Base-by-base conservation (phyloP, 768 basidiomycete species). In the Russula brevipes region DNA sequence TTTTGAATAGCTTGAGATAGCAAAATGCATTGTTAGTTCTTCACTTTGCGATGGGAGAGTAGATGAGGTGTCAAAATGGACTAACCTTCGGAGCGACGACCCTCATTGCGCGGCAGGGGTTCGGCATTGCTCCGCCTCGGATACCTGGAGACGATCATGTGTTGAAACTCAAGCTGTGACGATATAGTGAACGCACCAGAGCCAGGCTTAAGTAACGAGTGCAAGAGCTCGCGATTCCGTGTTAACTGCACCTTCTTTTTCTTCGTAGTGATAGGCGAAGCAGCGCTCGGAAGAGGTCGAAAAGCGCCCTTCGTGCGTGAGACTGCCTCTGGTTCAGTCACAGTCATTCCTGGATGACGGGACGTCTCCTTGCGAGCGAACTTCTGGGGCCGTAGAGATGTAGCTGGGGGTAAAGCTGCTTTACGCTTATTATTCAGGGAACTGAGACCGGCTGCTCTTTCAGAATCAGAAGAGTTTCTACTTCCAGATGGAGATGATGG, bases 351-450 rank as follows among this genome's bases (percentile, higher is more conserved):
- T 12, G 53, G 63, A 50, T 8, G 33, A 39, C 46, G 53, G 11
- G 53, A 36, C 45, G 30, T 31, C 17, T 60, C 54, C 35, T 41
- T 55, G n/a, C 58, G 63, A 33, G 63, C 33, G 35, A 35, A 55
- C 50, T 64, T 64, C 33, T 44, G 49, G 30, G 58, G 47, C 2
- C 58, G 53, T 19, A 6, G 41, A 16, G 41, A 33, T n/a, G 35
- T 54, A 12, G 17, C 6, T 1, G 59, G 42, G 12, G 59, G n/a
- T 31, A 56, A 14, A 16, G 35, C 4, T 33, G 63, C 58, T 55
- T 55, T 64, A 41, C 63, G 58, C 30, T 64, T 64, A 33, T 47
- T 39, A 33, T 42, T 39, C 16, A 30, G 14, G 6, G 63, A 4
- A n/a, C 30, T 3, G 5, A 36, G 30, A 9, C 2, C 7, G 2